Percentiles rank a stretch among this genome's conserved stretches.
phyloP scores from a whole-genome alignment of 2,329 filamentous ascomycete genomes.

The Aspergillus niger region DNA sequence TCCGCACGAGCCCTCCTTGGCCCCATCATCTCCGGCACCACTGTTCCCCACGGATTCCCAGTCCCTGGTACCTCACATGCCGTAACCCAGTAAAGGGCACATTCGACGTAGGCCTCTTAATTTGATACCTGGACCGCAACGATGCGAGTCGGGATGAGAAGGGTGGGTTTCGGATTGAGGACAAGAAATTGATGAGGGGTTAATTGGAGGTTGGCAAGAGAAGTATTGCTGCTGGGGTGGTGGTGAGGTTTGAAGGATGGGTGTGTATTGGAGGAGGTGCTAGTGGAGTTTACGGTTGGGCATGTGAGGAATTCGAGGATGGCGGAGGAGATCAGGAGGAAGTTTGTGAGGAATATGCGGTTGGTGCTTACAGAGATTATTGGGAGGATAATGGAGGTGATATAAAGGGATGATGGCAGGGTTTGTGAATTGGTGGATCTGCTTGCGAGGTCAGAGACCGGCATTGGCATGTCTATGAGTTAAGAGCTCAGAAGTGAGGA shows the following conservation, averaged over 20 bases:
- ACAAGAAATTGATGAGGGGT: slow-evolving; percentile 32
- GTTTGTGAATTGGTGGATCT: neutral
- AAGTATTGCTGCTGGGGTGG: slow-evolving; percentile 31
- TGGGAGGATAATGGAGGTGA: neutral
- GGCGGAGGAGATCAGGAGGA: neutral
- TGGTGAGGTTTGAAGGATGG: slow-evolving; percentile 25
- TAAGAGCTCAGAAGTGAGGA: neutral
- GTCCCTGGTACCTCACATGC: neutral
- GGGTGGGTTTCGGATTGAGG: slow-evolving; percentile 10
- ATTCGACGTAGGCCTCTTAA: neutral
- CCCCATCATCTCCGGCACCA: neutral
- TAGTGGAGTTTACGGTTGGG: neutral
- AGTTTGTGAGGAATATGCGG: neutral
- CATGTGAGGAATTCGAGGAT: neutral
- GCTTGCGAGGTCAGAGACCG: neutral
- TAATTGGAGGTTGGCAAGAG: slow-evolving; percentile 33
- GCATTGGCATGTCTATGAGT: neutral
- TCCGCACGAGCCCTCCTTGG: neutral
- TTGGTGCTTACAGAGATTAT: neutral
- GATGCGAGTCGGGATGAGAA: neutral
- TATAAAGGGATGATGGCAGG: neutral
- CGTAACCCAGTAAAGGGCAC: neutral
- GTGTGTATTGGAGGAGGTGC: neutral
- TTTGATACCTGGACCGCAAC: neutral
- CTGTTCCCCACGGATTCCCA: neutral